These are phyloP conservation scores for Malus hybrid DNA, from an alignment of 331 rosid species.

Conservation along the genomic window DNA sequence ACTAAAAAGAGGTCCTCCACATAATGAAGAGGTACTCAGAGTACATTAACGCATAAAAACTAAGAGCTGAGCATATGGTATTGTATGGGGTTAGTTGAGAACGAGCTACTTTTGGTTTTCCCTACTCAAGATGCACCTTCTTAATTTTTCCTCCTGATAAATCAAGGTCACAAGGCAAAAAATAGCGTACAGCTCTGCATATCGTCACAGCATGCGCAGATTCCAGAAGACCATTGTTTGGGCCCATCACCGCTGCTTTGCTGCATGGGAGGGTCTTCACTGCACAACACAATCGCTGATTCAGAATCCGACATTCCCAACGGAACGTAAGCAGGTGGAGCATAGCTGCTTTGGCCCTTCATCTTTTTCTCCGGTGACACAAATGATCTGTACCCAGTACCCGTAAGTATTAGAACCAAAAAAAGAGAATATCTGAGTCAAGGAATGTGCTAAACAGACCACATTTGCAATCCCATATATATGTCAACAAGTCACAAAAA, in stretches of 20 bases:
- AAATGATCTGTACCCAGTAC: not conserved
- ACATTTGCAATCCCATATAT: not conserved
- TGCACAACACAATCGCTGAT: conserved; percentile 8
- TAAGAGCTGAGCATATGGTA: not conserved
- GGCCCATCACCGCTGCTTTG: conserved; percentile 14
- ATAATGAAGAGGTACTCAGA: not conserved
- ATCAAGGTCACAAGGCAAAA: conserved; percentile 73
- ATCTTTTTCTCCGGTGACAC: conserved; percentile 15
- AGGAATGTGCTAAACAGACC: not conserved
- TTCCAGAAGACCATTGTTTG: conserved; percentile 89
- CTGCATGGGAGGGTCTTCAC: conserved; percentile 14
- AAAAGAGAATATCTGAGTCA: not conserved
- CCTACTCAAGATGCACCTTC: conserved; percentile 60
- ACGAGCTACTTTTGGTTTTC: conserved; percentile 12
- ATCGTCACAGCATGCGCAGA: conserved; percentile 96
- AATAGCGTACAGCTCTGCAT: conserved; percentile 95
- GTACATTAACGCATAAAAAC: not conserved
- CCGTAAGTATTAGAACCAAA: not conserved
- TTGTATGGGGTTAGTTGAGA: not conserved
- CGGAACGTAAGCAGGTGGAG: conserved; percentile 73
- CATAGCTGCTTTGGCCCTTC: conserved; percentile 54
- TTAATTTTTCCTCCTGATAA: conserved; percentile 48
- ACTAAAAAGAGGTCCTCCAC: not conserved
- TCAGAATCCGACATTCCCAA: conserved; percentile 60
- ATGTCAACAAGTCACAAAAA: not conserved